phyloP scores from a whole-genome alignment of 805 yeast species.

The Saturnispora galanensis region DNA sequence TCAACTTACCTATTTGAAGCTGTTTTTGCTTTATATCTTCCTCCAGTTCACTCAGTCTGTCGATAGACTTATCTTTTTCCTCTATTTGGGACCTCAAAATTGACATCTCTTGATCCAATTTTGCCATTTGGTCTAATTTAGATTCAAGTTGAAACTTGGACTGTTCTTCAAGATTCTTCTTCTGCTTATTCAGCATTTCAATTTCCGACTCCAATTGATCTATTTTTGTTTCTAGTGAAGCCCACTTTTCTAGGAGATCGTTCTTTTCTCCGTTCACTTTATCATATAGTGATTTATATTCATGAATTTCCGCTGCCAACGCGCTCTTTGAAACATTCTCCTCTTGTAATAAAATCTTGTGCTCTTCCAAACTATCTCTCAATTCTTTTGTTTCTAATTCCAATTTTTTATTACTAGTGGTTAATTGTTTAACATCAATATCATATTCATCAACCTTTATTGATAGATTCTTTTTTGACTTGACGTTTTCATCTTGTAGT shows the following conservation, averaged over 20 bases:
- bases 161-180: slow-evolving; percentile 16
- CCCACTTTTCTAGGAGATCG: slow-evolving; percentile 14
- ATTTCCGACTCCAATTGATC: slow-evolving; percentile 17
- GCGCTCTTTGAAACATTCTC: slow-evolving; percentile 36
- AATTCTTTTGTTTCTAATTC: slow-evolving; percentile 28
- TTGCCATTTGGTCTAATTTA: slow-evolving; percentile 15
- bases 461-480: slow-evolving; percentile 30
- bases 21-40: slow-evolving; percentile 59
- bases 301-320: slow-evolving; percentile 33
- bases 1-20: slow-evolving; percentile 73
- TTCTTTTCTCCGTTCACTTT: slow-evolving; percentile 19
- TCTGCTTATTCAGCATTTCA: slow-evolving; percentile 15
- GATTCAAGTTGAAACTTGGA: slow-evolving; percentile 12
- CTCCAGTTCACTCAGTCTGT: slow-evolving; percentile 31
- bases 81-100: slow-evolving; percentile 7
- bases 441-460: slow-evolving; percentile 32
- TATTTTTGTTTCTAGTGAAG: slow-evolving; percentile 19
- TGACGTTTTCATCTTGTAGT: slow-evolving; percentile 31
- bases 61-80: slow-evolving; percentile 16
- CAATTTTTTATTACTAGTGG: slow-evolving; percentile 31
- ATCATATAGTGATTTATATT: slow-evolving; percentile 21
- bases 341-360: slow-evolving; percentile 29
- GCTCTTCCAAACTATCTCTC: slow-evolving; percentile 29
- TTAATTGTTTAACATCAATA: slow-evolving; percentile 33
- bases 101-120: slow-evolving; percentile 16